These are phyloP conservation scores for Backusella mclennaniae DNA, from an alignment of 192 early-diverging fungal genomes.

Conservation along the genomic window DNA sequence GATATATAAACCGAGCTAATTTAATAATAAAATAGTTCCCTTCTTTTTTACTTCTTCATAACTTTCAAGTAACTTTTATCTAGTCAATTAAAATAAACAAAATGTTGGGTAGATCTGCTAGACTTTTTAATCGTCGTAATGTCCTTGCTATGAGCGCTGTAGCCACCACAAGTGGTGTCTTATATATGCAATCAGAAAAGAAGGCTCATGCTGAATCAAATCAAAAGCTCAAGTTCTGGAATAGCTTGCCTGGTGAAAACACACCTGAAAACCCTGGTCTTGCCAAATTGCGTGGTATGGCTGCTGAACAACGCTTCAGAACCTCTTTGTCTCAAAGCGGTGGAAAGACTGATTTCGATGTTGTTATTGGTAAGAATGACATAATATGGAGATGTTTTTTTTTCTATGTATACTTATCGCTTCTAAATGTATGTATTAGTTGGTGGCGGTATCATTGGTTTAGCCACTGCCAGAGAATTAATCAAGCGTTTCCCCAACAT, in stretches of 20 bases:
- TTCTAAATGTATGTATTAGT: constrained; percentile 16
- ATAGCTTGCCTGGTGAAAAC: constrained; percentile 15
- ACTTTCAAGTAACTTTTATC: not conserved
- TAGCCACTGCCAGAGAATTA: constrained; percentile 37
- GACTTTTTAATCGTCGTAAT: not conserved
- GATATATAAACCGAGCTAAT: not conserved
- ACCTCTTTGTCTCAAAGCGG: constrained; percentile 1
- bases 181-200: constrained; percentile 3
- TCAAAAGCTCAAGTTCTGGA: constrained; percentile 13
- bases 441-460: constrained; percentile 38
- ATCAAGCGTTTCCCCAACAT: constrained; percentile 27
- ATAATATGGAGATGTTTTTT: not conserved
- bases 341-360: constrained; percentile 13
- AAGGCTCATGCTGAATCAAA: constrained; percentile 12
- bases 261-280: constrained; percentile 16
- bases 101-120: constrained; percentile 11
- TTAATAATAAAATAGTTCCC: not conserved
- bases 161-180: not conserved
- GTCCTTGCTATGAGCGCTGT: not conserved
- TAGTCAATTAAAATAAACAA: not conserved
- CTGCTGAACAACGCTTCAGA: constrained; percentile 18
- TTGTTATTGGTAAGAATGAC: constrained; percentile 7
- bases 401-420: not conserved
- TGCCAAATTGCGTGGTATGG: constrained; percentile 13
- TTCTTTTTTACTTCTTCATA: constrained; percentile 1